phyloP scores from a whole-genome alignment of 352 stramenopile species.

The Thraustochytrium striatum region DNA sequence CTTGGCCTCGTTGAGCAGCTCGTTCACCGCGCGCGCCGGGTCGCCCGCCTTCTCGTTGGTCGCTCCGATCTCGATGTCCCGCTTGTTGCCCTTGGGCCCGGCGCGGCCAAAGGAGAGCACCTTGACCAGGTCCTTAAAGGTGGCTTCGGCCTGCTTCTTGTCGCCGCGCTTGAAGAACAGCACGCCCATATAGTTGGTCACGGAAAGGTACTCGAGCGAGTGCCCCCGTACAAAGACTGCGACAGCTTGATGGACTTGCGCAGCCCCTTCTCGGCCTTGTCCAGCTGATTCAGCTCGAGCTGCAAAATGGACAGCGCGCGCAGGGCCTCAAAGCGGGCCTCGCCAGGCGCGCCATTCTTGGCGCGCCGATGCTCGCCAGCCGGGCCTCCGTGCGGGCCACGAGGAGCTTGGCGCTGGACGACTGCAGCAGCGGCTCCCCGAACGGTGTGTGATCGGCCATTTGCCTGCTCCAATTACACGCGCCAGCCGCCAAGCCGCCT shows the following conservation, averaged over 20 bases:
- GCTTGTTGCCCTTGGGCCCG: too few relatives aligned
- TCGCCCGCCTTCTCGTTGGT: background rate
- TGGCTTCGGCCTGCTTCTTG: background rate
- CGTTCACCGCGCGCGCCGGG: background rate
- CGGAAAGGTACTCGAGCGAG: slow-evolving; percentile 17
- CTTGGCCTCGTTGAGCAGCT: slow-evolving; percentile 25
- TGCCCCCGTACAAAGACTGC: background rate
- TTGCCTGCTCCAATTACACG: too few relatives aligned
- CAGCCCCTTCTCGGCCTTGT: background rate
- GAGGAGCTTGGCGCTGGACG: background rate
- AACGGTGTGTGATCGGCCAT: too few relatives aligned
- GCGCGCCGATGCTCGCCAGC: background rate
- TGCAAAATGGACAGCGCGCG: slow-evolving; percentile 19
- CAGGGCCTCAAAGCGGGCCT: background rate
- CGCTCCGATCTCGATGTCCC: too few relatives aligned
- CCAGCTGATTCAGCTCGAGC: slow-evolving; percentile 14
- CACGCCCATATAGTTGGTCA: slow-evolving; percentile 37
- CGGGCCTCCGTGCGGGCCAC: background rate
- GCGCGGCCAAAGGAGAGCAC: too few relatives aligned
- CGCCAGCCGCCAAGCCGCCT: too few relatives aligned
- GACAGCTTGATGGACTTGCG: slow-evolving; percentile 35
- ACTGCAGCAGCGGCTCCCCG: slow-evolving; percentile 17
- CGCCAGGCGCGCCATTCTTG: background rate
- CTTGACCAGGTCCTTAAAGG: background rate
- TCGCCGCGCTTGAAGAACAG: slow-evolving; percentile 1